Conservation (phyloP, 768 basidiomycete species). For the Psilocybe tampanensis region DNA sequence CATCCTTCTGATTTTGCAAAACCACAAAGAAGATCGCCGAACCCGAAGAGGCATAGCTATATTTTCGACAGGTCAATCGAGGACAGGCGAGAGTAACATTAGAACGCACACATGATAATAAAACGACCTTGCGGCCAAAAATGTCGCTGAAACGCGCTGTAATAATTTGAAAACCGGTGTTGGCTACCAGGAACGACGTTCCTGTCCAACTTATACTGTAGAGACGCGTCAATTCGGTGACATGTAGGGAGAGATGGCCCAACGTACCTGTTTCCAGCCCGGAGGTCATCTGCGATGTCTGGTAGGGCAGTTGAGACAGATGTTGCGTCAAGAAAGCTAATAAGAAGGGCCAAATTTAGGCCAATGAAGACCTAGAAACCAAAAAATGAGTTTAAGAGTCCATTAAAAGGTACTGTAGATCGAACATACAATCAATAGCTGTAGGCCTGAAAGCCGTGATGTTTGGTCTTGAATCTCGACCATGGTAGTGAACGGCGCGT, state of each 20-base stretch:
- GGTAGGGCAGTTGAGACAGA: constrained; percentile 11
- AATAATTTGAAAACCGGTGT: constrained; percentile 11
- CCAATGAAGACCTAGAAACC: constrained; percentile 5
- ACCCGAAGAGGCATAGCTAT: constrained; percentile 4
- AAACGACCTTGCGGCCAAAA: constrained; percentile 7
- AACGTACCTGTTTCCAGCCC: constrained; percentile 5
- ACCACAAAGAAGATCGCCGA: constrained; percentile 7
- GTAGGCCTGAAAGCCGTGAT: constrained; percentile 7
- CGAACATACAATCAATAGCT: constrained; percentile 2
- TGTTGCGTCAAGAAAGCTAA: constrained; percentile 8
- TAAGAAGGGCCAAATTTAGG: constrained; percentile 3
- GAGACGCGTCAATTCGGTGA: not conserved
- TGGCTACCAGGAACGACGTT: constrained; percentile 10
- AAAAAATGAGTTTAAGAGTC: not conserved
- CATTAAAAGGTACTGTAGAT: too few species aligned
- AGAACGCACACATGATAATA: constrained; percentile 3
- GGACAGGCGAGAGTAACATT: too few species aligned
- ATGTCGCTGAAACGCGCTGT: constrained; percentile 9
- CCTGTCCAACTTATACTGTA: constrained; percentile 12
- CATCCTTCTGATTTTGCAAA: constrained; percentile 11
- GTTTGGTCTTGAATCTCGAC: constrained; percentile 11
- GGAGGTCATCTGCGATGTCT: constrained; percentile 7
- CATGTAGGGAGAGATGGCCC: not conserved
- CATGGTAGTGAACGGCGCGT: not conserved
- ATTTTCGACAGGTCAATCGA: too few species aligned